These are phyloP conservation scores for Brettanomyces anomalus DNA, from an alignment of 805 yeast species.

Conservation along the genomic window DNA sequence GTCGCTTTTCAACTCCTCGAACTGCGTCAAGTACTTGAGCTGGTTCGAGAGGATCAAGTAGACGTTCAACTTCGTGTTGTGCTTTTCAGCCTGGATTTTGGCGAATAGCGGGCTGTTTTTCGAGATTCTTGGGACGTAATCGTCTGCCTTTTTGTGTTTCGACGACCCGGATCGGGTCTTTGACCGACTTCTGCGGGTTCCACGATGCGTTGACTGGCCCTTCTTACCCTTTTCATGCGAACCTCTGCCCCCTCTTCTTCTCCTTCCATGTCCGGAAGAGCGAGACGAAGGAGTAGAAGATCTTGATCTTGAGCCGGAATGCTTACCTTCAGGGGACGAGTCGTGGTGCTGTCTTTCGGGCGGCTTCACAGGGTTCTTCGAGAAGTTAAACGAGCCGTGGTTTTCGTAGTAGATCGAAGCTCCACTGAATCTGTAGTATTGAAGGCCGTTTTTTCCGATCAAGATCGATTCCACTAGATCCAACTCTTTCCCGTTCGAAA, in stretches of 20 bases:
- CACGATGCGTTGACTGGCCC: not conserved
- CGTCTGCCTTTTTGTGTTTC: slow-evolving; percentile 15
- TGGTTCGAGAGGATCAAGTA: slow-evolving; percentile 40
- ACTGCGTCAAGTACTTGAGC: slow-evolving; percentile 25
- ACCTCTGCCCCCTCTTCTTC: slow-evolving; percentile 3
- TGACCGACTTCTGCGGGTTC: not conserved
- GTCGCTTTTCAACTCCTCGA: slow-evolving; percentile 30
- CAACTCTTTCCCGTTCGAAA: slow-evolving; percentile 56
- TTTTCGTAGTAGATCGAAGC: slow-evolving; percentile 36
- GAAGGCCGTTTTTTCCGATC: slow-evolving; percentile 55
- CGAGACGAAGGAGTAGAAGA: not conserved
- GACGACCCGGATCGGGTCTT: not conserved
- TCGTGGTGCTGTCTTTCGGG: slow-evolving; percentile 4
- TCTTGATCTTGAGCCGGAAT: not conserved
- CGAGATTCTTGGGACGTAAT: slow-evolving; percentile 23
- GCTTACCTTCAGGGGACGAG: slow-evolving; percentile 3
- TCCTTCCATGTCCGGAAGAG: slow-evolving; percentile 2
- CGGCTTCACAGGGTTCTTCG: slow-evolving; percentile 9
- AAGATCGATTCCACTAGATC: slow-evolving; percentile 73
- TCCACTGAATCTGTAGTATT: slow-evolving; percentile 61
- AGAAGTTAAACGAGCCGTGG: slow-evolving; percentile 24
- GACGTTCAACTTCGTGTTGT: slow-evolving; percentile 20
- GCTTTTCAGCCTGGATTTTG: slow-evolving; percentile 11
- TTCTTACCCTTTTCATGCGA: slow-evolving; percentile 2
- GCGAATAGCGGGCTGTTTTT: slow-evolving; percentile 21